Base-by-base conservation (phyloP, 352 stramenopile genomes). In the Pythium dissimile region DNA sequence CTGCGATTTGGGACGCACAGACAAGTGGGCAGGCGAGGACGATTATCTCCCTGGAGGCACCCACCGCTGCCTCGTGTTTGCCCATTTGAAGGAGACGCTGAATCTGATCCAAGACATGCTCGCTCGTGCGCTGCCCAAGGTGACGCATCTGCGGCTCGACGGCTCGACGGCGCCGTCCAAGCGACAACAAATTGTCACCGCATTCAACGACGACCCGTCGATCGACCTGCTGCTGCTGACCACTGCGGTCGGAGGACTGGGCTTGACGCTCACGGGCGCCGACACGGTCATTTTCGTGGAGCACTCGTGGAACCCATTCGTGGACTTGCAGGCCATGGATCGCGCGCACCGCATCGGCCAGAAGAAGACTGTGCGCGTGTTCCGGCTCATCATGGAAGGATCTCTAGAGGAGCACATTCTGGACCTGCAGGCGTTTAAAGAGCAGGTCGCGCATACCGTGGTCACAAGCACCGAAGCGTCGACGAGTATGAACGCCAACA, bases 261-360 rank as follows among this genome's bases (percentile, higher is more conserved):
- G 97, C 18, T 83, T 99, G 7, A 99, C 98, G 54, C 78, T 99
- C 41, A 98, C 94, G 7, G 90, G 86, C 11, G 97, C 96, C 4
- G 94, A 99, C 69, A 98, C 90, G 0, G 97, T 99, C 9, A 96
- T 99, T 32, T 99, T 99, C 63, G 65, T 99, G 1, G 97, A 99
- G 70, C 92, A 98, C 56, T 94, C 97, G 50, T 99, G 96, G 94
- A 99, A 99, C 63, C 97, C 97, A 18, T 95, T 97, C 65, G 86
- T 97, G 30, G 96, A 99, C 66, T 41, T 98, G 37, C 93, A 98
- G 62, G 92, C 88, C 11, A 97, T 95, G 85, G 85, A 95, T 62
- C 72, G 85, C 28, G 83, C 80, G 15, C 85, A 95, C 47, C 83
- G 85, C 6, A 80, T 95, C 34, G 85, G 85, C 0, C 85, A 95